These are phyloP conservation scores for Calonectria pteridis DNA, from an alignment of 2,329 filamentous ascomycete species.

Conservation along the genomic window DNA sequence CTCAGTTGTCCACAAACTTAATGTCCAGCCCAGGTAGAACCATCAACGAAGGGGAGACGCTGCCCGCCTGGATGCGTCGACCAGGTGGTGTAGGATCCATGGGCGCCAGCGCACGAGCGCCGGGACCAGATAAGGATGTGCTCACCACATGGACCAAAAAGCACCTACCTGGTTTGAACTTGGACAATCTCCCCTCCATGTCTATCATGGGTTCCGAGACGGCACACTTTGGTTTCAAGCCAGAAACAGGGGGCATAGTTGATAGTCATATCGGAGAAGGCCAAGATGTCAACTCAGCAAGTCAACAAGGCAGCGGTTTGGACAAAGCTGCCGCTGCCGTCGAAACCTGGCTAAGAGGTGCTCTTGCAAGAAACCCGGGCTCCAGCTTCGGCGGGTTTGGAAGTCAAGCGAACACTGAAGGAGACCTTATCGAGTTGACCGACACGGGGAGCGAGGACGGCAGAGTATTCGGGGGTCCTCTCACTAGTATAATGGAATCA, in stretches of 20 bases:
- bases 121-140: slow-evolving; percentile 86
- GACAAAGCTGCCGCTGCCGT: slow-evolving; percentile 90
- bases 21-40: slow-evolving; percentile 53
- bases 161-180: slow-evolving; percentile 83
- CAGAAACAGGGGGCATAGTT: slow-evolving; percentile 57
- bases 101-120: slow-evolving; percentile 75
- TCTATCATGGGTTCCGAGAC: slow-evolving; percentile 73
- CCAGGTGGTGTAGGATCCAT: slow-evolving; percentile 92
- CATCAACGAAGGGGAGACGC: slow-evolving; percentile 54
- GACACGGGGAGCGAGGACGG: slow-evolving; percentile 72
- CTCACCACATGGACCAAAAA: slow-evolving; percentile 87
- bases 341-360: slow-evolving; percentile 90
- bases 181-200: slow-evolving; percentile 76
- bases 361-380: slow-evolving; percentile 74
- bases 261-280: slow-evolving; percentile 65
- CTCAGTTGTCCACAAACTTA: slow-evolving; percentile 49
- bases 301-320: slow-evolving; percentile 67
- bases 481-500: slow-evolving; percentile 48
- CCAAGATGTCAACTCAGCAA: slow-evolving; percentile 54
- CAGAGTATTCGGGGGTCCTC: slow-evolving; percentile 39
- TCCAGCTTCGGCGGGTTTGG: slow-evolving; percentile 61
- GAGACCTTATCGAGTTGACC: slow-evolving; percentile 79
- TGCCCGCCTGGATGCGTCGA: slow-evolving; percentile 77
- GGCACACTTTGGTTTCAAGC: slow-evolving; percentile 67
- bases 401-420: slow-evolving; percentile 54